Base-by-base conservation (phyloP, 306 rosid genomes). In the Bauhinia variegata region DNA sequence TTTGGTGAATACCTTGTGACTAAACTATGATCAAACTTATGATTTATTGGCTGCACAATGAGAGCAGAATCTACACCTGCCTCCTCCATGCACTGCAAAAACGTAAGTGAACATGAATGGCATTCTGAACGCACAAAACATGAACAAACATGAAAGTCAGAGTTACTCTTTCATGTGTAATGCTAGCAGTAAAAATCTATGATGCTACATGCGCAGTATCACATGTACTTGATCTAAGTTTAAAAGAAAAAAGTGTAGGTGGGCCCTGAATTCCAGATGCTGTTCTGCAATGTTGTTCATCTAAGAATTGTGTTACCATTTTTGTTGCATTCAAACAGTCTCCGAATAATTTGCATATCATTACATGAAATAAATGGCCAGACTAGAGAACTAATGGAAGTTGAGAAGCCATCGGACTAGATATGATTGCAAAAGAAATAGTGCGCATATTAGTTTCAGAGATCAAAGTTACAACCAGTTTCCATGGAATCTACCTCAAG, bases 1-100 rank as follows among this genome's bases (percentile, higher is more conserved):
- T 53, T 6, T 0, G 39, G 68, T 34, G 57, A 72, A 69, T 34
- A 92, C 96, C 97, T 87, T 72, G 98, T 89, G 79, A 92, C 87
- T 23, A 87, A 75, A 71, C 85, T 85, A 73, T 92, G 98, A 80
- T 89, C 96, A 52, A 89, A 92, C 69, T 80, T 89, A 67, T 92
- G 89, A 85, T 84, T 89, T 46, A 92, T 92, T 8, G 98, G 98
- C 85, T 92, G 98, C 65, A 92, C 96, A 73, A 89, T 87, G 7
- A 92, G 81, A 13, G 96, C 96, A 80, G 92, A 90, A 60, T 87
- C 86, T 73, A 89, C 96, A 46, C 83, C 88, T 14, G 96, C 98
- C 74, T 87, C 98, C 77, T 84, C 89, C 95, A 92, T 89, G 65
- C 82, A 81, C 98, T 91, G 78, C 4, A 12, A 56, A 71, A 56